These are phyloP conservation scores for Russula brevipes DNA, from an alignment of 768 basidiomycete genomes.

Conservation along the genomic window DNA sequence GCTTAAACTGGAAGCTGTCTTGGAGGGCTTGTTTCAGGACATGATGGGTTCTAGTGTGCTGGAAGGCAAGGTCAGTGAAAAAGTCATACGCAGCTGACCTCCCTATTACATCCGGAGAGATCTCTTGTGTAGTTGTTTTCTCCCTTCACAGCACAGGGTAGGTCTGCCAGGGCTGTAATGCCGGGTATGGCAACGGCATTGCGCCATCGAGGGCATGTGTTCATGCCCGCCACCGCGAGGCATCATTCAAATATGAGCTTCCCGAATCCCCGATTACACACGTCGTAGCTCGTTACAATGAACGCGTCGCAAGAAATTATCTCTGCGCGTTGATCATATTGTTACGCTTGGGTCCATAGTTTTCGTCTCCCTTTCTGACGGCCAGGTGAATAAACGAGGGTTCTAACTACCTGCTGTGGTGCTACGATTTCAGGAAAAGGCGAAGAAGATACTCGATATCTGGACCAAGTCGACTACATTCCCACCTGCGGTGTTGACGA, in stretches of 20 bases:
- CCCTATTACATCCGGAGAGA: slow-evolving; percentile 12
- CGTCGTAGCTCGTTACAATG: slow-evolving; percentile 23
- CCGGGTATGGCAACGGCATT: slow-evolving; percentile 11
- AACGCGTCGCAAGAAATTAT: slow-evolving; percentile 22
- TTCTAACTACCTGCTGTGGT: slow-evolving; percentile 26
- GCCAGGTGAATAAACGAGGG: slow-evolving; percentile 40
- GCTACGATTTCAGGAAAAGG: slow-evolving; percentile 76
- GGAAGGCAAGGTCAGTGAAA: slow-evolving; percentile 81
- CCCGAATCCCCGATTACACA: slow-evolving; percentile 17
- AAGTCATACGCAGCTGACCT: slow-evolving; percentile 16
- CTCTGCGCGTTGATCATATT: slow-evolving; percentile 33
- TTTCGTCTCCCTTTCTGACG: slow-evolving; percentile 30
- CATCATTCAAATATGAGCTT: slow-evolving; percentile 16
- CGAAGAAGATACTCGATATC: slow-evolving; percentile 95
- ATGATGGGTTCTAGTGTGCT: slow-evolving; percentile 59
- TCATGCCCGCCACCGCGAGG: slow-evolving; percentile 6
- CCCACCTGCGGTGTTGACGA: slow-evolving; percentile 65
- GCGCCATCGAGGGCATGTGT: slow-evolving; percentile 15
- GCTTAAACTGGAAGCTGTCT: slow-evolving; percentile 81
- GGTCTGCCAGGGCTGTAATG: slow-evolving; percentile 12
- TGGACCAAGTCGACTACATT: slow-evolving; percentile 93
- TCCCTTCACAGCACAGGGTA: slow-evolving; percentile 14
- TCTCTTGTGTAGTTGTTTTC: slow-evolving; percentile 18
- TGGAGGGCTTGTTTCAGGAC: slow-evolving; percentile 86
- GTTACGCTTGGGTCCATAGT: slow-evolving; percentile 24